Base-by-base conservation (phyloP, 2,329 filamentous ascomycete species). In the Boeremia lycopersici region DNA sequence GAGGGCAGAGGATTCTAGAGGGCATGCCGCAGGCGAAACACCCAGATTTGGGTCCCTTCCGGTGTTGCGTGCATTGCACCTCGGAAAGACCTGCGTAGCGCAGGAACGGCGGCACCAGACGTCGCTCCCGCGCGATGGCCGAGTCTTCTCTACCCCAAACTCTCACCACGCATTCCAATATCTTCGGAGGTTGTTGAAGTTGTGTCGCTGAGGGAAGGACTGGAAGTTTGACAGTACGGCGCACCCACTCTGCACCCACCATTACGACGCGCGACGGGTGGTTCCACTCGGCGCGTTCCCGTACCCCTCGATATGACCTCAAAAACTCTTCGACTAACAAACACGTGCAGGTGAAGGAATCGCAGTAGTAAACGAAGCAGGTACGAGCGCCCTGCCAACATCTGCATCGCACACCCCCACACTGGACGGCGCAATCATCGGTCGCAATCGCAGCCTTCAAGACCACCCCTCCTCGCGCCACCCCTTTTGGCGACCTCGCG, bases 171-270 rank as follows among this genome's bases (percentile, higher is more conserved):
- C 53, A 43, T 35, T 28, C 39, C 53, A 50, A 53, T 47, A 53
- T 56, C 50, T 56, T 60, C 59, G 71, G 70, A 73, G 71, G 73
- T 74, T 72, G 73, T 67, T 63, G 73, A 64, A 72, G 72, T 67
- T 68, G 72, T 64, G 72, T 71, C 56, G 74, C 71, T 70, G 74
- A 74, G 73, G 74, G 74, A 74, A 72, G 72, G 71, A 63, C 56
- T 70, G 73, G 70, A 71, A 72, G 68, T 51, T 63, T 58, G 66
- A 63, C 62, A 59, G 71, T 73, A 70, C 31, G 70, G 71, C 39
- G 59, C 64, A 38, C 39, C 55, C 39, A 34, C 52, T 42, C 15
- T 45, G 35, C 48, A 44, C 48, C 28, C 30, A 41, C 40, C 12
- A n/a, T 45, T 36, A 39, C 33, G 31, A 31, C 26, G 44, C 48